These are phyloP conservation scores for Protostelium mycophagum DNA, from an alignment of 78 protist genomes.

Conservation along the genomic window DNA sequence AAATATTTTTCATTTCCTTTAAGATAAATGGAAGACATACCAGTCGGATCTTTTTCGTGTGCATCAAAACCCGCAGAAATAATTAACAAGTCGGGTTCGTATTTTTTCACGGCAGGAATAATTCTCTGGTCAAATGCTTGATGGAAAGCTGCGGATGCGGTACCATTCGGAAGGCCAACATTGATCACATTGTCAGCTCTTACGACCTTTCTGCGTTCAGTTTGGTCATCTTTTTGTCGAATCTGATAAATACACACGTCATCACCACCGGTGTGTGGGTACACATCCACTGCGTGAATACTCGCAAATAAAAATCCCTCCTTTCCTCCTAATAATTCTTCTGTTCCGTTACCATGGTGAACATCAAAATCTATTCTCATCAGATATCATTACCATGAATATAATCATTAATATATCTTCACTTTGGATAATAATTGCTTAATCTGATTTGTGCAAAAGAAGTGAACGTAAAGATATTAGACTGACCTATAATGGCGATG, in stretches of 20 bases:
- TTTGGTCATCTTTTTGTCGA: not conserved
- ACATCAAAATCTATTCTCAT: slow-evolving; percentile 72
- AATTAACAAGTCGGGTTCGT: slow-evolving; percentile 48
- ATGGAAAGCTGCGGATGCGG: slow-evolving; percentile 22
- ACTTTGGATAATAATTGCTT: too few species aligned
- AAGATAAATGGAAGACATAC: not conserved
- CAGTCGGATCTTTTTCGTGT: slow-evolving; percentile 5
- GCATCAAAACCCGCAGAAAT: slow-evolving; percentile 63
- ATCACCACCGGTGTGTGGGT: not conserved
- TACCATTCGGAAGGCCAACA: slow-evolving; percentile 32
- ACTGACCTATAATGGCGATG: slow-evolving; percentile 42
- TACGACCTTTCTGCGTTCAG: not conserved
- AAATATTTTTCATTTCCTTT: too few species aligned
- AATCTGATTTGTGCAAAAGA: too few species aligned
- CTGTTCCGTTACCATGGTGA: slow-evolving; percentile 88
- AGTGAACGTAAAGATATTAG: too few species aligned
- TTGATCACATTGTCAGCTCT: slow-evolving; percentile 40
- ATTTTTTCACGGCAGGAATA: slow-evolving; percentile 40
- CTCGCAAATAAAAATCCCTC: slow-evolving; percentile 12
- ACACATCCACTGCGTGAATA: not conserved
- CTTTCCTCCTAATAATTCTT: slow-evolving; percentile 56
- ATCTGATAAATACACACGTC: not conserved
- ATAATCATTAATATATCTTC: too few species aligned
- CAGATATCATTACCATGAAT: not conserved
- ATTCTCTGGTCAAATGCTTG: slow-evolving; percentile 30